Conservation (phyloP, 225 moss, liverwort and hornwort genomes). For the Polytrichum formosum region DNA sequence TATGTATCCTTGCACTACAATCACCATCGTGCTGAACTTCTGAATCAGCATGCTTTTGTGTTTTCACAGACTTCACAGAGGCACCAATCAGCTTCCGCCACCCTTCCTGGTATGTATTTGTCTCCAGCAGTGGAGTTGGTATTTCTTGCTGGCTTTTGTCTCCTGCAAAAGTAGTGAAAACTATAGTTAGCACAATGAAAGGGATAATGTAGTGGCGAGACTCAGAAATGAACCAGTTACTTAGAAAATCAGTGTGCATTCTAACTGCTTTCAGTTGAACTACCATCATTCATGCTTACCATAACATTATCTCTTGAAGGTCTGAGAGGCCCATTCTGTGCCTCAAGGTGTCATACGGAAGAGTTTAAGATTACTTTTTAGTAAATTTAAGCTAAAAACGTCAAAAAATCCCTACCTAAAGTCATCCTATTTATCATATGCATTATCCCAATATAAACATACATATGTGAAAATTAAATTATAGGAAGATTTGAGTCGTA, state of each 20-base stretch:
- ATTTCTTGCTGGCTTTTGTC: slow-evolving; percentile 35
- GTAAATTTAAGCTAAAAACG: no score
- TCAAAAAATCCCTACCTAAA: no score
- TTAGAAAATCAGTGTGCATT: slow-evolving; percentile 12
- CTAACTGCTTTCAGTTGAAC: neutral
- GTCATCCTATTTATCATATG: no score
- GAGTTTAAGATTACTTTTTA: no score
- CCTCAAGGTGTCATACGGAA: neutral
- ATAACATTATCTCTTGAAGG: neutral
- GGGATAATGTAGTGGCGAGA: neutral
- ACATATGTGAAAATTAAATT: no score
- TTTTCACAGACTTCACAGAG: slow-evolving; percentile 40
- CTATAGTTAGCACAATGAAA: slow-evolving; percentile 4
- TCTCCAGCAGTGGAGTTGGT: slow-evolving; percentile 11
- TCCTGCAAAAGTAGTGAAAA: slow-evolving; percentile 31
- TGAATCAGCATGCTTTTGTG: slow-evolving; percentile 19
- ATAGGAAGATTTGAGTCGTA: no score
- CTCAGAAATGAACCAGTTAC: neutral
- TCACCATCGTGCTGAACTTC: slow-evolving; percentile 25
- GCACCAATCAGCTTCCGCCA: slow-evolving; percentile 53
- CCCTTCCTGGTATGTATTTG: slow-evolving; percentile 42
- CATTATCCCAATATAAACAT: no score
- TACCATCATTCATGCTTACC: neutral
- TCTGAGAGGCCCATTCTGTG: neutral
- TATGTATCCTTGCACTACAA: slow-evolving; percentile 37